phyloP scores from a whole-genome alignment of 176 grass and related monocot species.

The Rhynchospora tenuis region DNA sequence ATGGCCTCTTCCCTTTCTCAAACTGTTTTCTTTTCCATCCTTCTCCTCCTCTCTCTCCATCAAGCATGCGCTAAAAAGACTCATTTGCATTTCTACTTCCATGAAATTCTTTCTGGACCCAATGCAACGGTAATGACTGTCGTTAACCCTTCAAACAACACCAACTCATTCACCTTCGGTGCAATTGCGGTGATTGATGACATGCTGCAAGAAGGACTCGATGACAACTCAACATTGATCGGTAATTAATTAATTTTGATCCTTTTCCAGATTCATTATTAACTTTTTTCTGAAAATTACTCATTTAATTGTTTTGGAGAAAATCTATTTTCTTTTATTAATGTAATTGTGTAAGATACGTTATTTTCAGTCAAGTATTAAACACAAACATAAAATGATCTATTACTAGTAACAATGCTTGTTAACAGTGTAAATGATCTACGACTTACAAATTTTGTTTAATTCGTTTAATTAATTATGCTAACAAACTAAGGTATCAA shows the following conservation, averaged over 20 bases:
- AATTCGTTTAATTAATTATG: background rate
- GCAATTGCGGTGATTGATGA: background rate
- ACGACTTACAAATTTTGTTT: background rate
- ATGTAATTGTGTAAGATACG: no score
- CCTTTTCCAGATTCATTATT: background rate
- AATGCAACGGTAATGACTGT: background rate
- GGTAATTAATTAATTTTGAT: background rate
- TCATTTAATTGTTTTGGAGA: background rate
- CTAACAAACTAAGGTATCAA: background rate
- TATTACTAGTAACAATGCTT: no score
- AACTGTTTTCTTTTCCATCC: background rate
- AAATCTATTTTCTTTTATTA: no score
- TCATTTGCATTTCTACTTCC: background rate
- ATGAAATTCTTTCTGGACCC: background rate
- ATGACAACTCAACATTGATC: background rate
- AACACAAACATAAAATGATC: no score
- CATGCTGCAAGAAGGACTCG: background rate
- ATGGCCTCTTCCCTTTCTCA: background rate
- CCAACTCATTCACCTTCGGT: background rate
- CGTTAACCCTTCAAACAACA: background rate
- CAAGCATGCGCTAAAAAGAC: background rate
- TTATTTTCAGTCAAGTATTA: no score
- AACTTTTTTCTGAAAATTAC: background rate
- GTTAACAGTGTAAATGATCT: no score
- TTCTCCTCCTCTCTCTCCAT: background rate